Base-by-base conservation (phyloP, 805 yeast species). In the Wickerhamomyces hampshirensis region DNA sequence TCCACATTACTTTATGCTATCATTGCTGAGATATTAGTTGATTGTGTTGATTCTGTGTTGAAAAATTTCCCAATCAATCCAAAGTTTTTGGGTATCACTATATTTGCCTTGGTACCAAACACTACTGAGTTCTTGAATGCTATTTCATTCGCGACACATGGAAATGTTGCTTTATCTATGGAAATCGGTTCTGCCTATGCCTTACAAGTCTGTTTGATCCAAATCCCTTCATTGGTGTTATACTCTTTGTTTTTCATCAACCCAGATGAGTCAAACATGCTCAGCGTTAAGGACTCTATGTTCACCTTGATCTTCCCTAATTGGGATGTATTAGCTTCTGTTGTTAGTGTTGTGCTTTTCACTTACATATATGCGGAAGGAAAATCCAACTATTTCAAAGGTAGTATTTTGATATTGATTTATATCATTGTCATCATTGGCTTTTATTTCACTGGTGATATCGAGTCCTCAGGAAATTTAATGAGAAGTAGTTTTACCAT, bases 181-280 rank as follows among this genome's bases (percentile, higher is more conserved):
- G 98, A 93, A 57, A 93, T 93, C 59, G 98, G 98, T 42, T 80
- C 95, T 44, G 98, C 98, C 0, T 93, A 93, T 57, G 98, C 96
- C 0, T 68, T 93, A 40, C 98, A 93, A 59, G 98, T 93, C 12
- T 91, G 96, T 49, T 66, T 93, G 40, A 69, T 93, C 46, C 98
- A 93, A 58, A 85, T 93, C 31, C 98, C 98, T 1, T 80, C 93
- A 2, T 71, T 93, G 55, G 95, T 88, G 9, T 55, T 91, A 10
- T 87, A 74, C 55, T 82, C 96, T 3, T 71, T 83, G 39, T 67
- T 63, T 61, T 69, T 52, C 54, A 64, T 62, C 34, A 59, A 56
- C 53, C 62, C 55, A 55, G 62, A 48, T 50, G 39, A 39, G 9
- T 40, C 43, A 5, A 39, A 42, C 16, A 53, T 55, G 4, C 43